phyloP scores from a whole-genome alignment of 1,139 yeast species.

The Yarrowia galli region DNA sequence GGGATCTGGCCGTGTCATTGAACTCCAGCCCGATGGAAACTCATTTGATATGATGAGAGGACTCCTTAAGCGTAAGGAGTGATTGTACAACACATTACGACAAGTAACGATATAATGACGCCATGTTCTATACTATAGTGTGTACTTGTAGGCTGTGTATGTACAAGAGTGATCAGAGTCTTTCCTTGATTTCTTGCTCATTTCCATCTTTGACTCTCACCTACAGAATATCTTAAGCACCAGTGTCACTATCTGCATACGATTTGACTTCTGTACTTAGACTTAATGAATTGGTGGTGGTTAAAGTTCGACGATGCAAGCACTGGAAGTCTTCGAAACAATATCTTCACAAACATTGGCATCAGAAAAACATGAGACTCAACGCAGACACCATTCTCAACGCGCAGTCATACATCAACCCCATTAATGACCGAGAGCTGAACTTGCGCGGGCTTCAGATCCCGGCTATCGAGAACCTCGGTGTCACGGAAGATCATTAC shows the following conservation, averaged over 20 bases:
- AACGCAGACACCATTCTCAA: constrained; percentile 58
- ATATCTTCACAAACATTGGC: constrained; percentile 8
- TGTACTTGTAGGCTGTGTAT: neutral
- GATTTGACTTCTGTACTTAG: neutral
- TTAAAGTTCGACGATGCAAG: constrained; percentile 24
- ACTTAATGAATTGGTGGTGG: neutral
- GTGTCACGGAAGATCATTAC: constrained; percentile 54
- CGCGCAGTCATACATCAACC: constrained; percentile 61
- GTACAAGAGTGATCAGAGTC: neutral
- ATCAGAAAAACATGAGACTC: constrained; percentile 56
- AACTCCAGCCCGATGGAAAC: constrained; percentile 96
- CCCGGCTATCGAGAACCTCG: constrained; percentile 56
- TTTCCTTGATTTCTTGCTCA: too few relatives aligned
- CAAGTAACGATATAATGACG: neutral
- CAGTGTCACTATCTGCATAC: neutral
- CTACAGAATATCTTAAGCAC: neutral
- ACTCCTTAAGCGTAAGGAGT: constrained; percentile 66
- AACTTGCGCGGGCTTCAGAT: constrained; percentile 54
- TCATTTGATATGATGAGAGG: constrained; percentile 96
- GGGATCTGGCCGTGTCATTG: constrained; percentile 63
- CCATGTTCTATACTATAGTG: neutral
- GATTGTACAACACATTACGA: constrained; percentile 3
- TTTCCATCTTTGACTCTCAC: too few relatives aligned
- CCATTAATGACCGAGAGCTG: constrained; percentile 57
- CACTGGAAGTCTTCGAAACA: constrained; percentile 21